Base-by-base conservation (phyloP, 1,284 basidiomycete genomes). In the Marasmius tenuissimus region DNA sequence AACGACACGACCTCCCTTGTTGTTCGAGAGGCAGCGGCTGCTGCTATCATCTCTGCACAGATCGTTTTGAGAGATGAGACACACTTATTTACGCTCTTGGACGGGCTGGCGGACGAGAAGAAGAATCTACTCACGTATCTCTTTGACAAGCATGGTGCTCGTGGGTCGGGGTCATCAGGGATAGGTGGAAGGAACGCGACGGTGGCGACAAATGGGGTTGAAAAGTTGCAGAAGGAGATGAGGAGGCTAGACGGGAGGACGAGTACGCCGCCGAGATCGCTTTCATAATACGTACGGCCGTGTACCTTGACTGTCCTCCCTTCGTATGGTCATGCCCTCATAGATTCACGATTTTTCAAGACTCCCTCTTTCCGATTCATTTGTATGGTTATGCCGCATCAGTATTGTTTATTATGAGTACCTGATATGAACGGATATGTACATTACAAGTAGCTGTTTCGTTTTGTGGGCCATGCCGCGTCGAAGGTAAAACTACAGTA, bases 71-170 rank as follows among this genome's bases (percentile, higher is more conserved):
- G 85, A 38, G 92, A 94, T 69, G 92, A 94, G 71, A 85, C 86
- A 0, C 89, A 92, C 66, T 78, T 94, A 3, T 93, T 93, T 68
- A 79, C 85, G 33, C 82, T 94, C 35, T 76, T 94, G 45, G 91
- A 92, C 61, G 91, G 89, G 10, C 79, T 94, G 39, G 85, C 88
- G 12, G 88, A 92, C 65, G 91, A 92, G 68, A 92, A 94, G 80
- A 93, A 92, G 79, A 93, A 94, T 70, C 77, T 94, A 34, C 78
- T 94, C 57, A 92, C 92, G 1, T 94, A 94, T 67, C 79, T 93
- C 59, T 93, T 93, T 67, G 91, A 93, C 71, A 93, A 93, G 72
- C 89, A 92, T 68, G 85, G 87, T 38, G 88, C 84, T 12, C 79
- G 90, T 51, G 86, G 82, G 52, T 65, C 68, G 38, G 72, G 73